Base-by-base conservation (phyloP, 2,329 filamentous ascomycete genomes). In the Epicoccum sorghinum region DNA sequence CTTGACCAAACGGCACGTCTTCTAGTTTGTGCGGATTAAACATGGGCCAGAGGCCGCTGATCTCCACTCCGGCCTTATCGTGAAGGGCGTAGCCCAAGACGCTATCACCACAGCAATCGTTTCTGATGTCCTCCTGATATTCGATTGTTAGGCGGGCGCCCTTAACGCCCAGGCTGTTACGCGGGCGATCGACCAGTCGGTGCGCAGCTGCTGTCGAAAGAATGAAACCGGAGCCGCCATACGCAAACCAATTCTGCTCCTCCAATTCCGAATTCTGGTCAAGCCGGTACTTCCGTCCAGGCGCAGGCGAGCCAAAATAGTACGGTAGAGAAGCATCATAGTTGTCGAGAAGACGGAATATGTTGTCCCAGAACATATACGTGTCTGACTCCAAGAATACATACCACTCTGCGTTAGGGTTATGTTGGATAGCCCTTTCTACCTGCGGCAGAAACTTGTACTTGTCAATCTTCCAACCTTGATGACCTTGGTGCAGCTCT, bases 381-480 rank as follows among this genome's bases (percentile, higher is more conserved):
- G 63, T 64, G 55, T 68, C 65, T 14, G 51, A 54, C 36, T 67
- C 62, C 24, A 67, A 12, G 25, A 67, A 65, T 9, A 68, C 44
- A 42, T 51, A 68, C 64, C 62, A 68, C 24, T 62, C 40, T 9
- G 54, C 58, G 5, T 45, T 14, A 4, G 35, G 39, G 33, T 57
- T 55, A 40, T 66, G 43, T 7, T 58, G 54, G 14, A 75, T 68
- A 0, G 78, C 75, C 59, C 78, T 78, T 50, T 79, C 75, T 4
- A 55, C 52, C 78, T 76, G 75, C 4, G 80, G 80, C n/a, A 83
- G 70, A 63, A 82, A 82, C 63, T 83, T 83, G 78, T 80, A 83
- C 80, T 82, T 82, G 77, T 80, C 57, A 14, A 55, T 49, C 41
- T 36, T 37, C 52, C 52, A 54, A 4, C 52, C 52, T 23, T 54